phyloP scores from a whole-genome alignment of 768 basidiomycete genomes.

The Lactarius sp. region DNA sequence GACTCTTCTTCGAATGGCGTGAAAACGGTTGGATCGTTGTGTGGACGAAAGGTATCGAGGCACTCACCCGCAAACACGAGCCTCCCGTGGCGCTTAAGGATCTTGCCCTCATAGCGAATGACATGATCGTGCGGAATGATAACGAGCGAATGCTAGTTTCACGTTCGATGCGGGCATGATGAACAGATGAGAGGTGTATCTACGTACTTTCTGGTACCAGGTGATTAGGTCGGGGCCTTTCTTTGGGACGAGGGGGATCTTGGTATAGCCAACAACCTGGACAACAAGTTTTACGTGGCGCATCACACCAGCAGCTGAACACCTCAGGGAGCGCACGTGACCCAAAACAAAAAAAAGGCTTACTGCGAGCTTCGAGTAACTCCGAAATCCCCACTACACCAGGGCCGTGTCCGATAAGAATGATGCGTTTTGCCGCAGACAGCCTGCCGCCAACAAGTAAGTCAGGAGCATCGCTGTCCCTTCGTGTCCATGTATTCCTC shows the following conservation, averaged over 20 bases:
- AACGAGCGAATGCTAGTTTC: conserved; percentile 61
- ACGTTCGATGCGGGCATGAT: conserved; percentile 6
- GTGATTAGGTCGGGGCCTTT: conserved; percentile 18
- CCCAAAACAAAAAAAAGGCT: conserved; percentile 25
- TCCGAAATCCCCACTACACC: conserved; percentile 75
- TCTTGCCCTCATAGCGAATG: conserved; percentile 38
- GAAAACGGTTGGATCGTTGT: neutral
- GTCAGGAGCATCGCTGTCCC: neutral
- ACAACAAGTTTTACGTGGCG: conserved; percentile 31
- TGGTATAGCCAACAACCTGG: conserved; percentile 25
- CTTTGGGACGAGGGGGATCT: conserved; percentile 25
- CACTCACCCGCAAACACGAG: conserved; percentile 57
- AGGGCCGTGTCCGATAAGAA: conserved; percentile 84
- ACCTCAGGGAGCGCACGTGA: neutral
- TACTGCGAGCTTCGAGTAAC: conserved; percentile 68
- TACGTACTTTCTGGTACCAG: conserved; percentile 70
- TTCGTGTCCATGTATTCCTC: conserved; percentile 1
- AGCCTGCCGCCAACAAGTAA: conserved; percentile 43
- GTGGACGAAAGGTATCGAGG: neutral
- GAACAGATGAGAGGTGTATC: neutral
- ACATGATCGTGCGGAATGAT: conserved; percentile 63
- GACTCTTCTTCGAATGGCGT: conserved; percentile 47
- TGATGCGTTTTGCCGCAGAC: conserved; percentile 62
- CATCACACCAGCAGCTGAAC: conserved; percentile 47
- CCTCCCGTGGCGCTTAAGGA: conserved; percentile 58